Evolutionary conservation across 805 yeast genomes (phyloP).

Genomic region (Kodamaea laetipori): DNA sequence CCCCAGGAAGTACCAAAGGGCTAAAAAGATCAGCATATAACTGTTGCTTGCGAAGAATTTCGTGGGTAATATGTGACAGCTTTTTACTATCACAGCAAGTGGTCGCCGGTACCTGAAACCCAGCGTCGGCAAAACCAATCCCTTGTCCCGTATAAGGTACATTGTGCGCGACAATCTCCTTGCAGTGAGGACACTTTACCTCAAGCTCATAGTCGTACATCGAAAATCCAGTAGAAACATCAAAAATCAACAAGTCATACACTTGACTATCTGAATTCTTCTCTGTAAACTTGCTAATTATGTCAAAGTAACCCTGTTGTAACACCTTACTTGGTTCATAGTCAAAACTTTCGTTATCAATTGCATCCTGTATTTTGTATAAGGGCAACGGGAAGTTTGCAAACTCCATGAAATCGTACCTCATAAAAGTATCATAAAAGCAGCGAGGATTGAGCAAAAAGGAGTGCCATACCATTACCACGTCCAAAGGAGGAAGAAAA

Average conservation of each 20-base stretch:
- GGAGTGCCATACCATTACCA: constrained; percentile 27
- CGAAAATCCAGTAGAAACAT: neutral
- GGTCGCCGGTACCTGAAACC: constrained; percentile 7
- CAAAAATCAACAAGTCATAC: neutral
- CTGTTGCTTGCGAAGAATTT: constrained; percentile 3
- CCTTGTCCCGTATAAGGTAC: constrained; percentile 15
- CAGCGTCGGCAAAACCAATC: constrained; percentile 19
- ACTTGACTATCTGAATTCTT: neutral
- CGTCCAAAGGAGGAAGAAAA: constrained; percentile 27
- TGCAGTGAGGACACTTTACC: constrained; percentile 6
- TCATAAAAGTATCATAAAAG: constrained; percentile 18
- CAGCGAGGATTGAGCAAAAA: constrained; percentile 23
- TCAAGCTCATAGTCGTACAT: constrained; percentile 5
- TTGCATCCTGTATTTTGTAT: constrained; percentile 11
- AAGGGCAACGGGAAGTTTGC: constrained; percentile 24
- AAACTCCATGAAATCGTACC: constrained; percentile 20
- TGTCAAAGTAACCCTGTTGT: constrained; percentile 8
- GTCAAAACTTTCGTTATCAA: constrained; percentile 16
- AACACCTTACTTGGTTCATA: constrained; percentile 15
- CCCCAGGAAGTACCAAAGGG: neutral
- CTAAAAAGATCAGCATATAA: neutral
- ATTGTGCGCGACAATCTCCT: neutral
- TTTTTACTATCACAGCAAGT: neutral
- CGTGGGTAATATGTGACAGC: neutral
- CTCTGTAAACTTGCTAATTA: neutral